These are phyloP conservation scores for Kalmusia sp. DNA, from an alignment of 2,329 filamentous ascomycete genomes.

Conservation along the genomic window DNA sequence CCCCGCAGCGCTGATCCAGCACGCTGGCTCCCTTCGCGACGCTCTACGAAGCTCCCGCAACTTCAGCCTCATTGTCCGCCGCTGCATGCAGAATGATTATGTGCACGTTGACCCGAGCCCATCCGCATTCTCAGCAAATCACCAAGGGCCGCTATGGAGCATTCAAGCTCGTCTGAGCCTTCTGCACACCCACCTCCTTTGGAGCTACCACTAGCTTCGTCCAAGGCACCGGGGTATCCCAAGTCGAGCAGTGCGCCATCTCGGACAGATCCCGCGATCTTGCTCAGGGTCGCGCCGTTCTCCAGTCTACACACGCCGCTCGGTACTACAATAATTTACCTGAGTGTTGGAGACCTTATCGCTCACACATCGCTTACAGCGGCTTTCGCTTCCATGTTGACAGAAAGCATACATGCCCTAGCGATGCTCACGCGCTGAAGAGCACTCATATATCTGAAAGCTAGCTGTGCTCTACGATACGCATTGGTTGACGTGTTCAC, in stretches of 20 bases:
- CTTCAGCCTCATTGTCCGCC: slow-evolving; percentile 1
- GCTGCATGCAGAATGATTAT: neutral
- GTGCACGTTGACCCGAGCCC: neutral
- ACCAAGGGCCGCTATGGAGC: neutral
- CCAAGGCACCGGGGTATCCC: neutral
- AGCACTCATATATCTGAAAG: too few species aligned
- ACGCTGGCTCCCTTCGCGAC: slow-evolving; percentile 7
- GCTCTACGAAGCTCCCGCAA: neutral
- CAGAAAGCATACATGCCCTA: neutral
- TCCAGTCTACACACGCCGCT: neutral
- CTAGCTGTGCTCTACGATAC: too few species aligned
- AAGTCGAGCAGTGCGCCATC: neutral
- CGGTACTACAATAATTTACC: slow-evolving; percentile 4
- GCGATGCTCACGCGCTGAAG: neutral
- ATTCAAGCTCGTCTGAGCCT: neutral
- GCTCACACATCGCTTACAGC: slow-evolving; percentile 1
- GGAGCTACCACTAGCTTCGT: neutral
- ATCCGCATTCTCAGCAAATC: neutral
- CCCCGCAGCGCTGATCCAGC: slow-evolving; percentile 6
- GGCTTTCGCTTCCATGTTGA: neutral
- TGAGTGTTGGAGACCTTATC: neutral
- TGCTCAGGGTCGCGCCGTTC: slow-evolving; percentile 4
- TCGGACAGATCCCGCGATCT: slow-evolving; percentile 7
- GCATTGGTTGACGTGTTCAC: too few species aligned
- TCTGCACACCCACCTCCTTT: neutral